Conservation (phyloP, 2,329 filamentous ascomycete species). For the Paecilomyces fulvus region DNA sequence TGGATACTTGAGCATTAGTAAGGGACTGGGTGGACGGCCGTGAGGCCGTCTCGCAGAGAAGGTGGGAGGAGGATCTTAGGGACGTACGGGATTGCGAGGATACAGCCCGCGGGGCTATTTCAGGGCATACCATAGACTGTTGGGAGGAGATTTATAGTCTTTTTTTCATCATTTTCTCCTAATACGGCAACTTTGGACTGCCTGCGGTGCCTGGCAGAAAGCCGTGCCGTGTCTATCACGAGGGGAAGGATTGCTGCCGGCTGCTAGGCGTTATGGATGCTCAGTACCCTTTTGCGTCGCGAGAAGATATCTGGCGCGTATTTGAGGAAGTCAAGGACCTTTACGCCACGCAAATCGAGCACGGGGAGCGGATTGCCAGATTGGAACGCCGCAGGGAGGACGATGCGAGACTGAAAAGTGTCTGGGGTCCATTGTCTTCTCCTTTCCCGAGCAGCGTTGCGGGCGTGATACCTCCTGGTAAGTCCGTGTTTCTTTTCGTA, state of each 20-base stretch:
- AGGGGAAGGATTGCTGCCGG: background rate
- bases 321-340: constrained; percentile 55
- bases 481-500: constrained; percentile 19
- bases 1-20: constrained; percentile 10
- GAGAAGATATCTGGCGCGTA: constrained; percentile 57
- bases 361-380: constrained; percentile 52
- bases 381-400: constrained; percentile 56
- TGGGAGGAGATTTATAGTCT: background rate
- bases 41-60: constrained; percentile 26
- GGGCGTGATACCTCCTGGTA: constrained; percentile 81
- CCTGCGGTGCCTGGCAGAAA: background rate
- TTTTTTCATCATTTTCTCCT: background rate
- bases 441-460: constrained; percentile 81
- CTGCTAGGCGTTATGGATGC: constrained; percentile 47
- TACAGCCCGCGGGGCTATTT: background rate
- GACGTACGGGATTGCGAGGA: constrained; percentile 6
- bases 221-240: background rate
- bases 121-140: background rate
- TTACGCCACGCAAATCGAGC: constrained; percentile 52
- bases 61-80: constrained; percentile 21
- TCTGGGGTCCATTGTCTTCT: constrained; percentile 78
- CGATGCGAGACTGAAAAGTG: constrained; percentile 63
- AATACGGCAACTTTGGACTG: background rate
- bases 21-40: constrained; percentile 25
- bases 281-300: constrained; percentile 55